A percentile compares a stretch with the other conserved stretches of the same genome.
These are phyloP conservation scores for Heterobasidion parviporum DNA, from an alignment of 1,284 basidiomycete genomes.

Conservation along the genomic window DNA sequence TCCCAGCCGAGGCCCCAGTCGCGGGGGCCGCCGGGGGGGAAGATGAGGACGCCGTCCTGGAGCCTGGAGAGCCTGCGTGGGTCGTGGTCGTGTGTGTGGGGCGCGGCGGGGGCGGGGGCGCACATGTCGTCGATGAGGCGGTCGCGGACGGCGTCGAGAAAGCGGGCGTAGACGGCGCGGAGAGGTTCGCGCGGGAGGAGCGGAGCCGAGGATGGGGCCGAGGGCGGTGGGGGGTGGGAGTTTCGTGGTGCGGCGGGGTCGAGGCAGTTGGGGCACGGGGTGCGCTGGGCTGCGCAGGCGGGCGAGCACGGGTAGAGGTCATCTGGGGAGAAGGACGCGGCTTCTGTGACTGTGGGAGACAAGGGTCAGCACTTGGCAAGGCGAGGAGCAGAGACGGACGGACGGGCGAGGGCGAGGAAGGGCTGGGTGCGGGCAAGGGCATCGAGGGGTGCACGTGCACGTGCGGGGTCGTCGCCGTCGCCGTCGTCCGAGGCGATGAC, in stretches of 20 bases:
- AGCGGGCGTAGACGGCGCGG: constrained; percentile 34
- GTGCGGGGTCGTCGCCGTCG: constrained; percentile 19
- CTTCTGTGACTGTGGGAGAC: constrained; percentile 14
- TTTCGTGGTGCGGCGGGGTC: constrained; percentile 12
- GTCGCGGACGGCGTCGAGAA: constrained; percentile 38
- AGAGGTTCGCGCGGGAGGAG: constrained; percentile 36
- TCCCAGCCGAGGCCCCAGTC: constrained; percentile 64
- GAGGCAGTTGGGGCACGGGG: constrained; percentile 35
- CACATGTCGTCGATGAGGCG: constrained; percentile 50
- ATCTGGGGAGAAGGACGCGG: constrained; percentile 32
- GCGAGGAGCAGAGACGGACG: not conserved
- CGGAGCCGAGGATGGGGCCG: constrained; percentile 17
- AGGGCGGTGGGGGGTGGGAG: constrained; percentile 14
- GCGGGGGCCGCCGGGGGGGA: constrained; percentile 29
- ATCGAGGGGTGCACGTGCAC: constrained; percentile 23
- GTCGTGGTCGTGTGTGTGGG: constrained; percentile 7
- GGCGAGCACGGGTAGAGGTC: constrained; percentile 46
- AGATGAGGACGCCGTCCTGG: constrained; percentile 53
- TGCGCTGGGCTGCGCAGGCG: constrained; percentile 30
- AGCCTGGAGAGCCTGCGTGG: constrained; percentile 30
- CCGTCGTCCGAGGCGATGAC: constrained; percentile 32
- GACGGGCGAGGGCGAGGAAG: not conserved
- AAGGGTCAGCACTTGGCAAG: constrained; percentile 1
- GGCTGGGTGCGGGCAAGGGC: constrained; percentile 12
- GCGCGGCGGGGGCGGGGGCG: not conserved